phyloP scores from a whole-genome alignment of 352 stramenopile genomes.

The Globisporangium sylvaticum region DNA sequence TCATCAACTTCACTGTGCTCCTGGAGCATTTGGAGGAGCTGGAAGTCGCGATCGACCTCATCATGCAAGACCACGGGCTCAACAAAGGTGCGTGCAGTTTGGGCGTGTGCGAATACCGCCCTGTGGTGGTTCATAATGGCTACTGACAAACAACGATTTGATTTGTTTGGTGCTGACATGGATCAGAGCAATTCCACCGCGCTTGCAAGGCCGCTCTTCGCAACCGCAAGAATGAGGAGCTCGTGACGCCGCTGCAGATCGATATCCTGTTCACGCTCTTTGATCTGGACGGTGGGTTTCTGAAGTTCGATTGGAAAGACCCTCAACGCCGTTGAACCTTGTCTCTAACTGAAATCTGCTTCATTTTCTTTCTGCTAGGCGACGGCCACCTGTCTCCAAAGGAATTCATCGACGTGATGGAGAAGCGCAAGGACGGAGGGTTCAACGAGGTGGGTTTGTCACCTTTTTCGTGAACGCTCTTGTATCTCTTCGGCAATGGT shows the following conservation, averaged over 20 bases:
- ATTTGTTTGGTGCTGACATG: background rate
- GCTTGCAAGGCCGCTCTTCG: slow-evolving; percentile 61
- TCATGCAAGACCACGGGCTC: slow-evolving; percentile 77
- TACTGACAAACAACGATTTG: background rate
- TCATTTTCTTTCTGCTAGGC: slow-evolving; percentile 22
- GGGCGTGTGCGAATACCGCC: background rate
- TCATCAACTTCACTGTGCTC: slow-evolving; percentile 81
- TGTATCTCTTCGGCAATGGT: background rate
- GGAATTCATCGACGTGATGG: slow-evolving; percentile 86
- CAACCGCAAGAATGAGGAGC: slow-evolving; percentile 48
- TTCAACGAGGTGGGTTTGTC: slow-evolving; percentile 65
- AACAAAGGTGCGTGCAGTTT: slow-evolving; percentile 54
- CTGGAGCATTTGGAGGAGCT: slow-evolving; percentile 81
- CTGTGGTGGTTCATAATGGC: background rate
- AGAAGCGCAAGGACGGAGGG: slow-evolving; percentile 78
- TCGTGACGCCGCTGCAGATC: slow-evolving; percentile 76
- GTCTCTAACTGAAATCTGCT: background rate
- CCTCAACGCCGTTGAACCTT: background rate
- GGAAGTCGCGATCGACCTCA: slow-evolving; percentile 80
- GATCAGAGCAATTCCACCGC: slow-evolving; percentile 73
- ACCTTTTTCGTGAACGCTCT: background rate
- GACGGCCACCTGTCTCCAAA: slow-evolving; percentile 74
- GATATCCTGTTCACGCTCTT: slow-evolving; percentile 86
- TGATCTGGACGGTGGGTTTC: slow-evolving; percentile 56
- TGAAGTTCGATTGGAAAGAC: background rate